Percentiles rank a stretch among this genome's conserved stretches.
These are phyloP conservation scores for Sugiyamaella chiloensis DNA, from an alignment of 805 yeast species.

Conservation along the genomic window DNA sequence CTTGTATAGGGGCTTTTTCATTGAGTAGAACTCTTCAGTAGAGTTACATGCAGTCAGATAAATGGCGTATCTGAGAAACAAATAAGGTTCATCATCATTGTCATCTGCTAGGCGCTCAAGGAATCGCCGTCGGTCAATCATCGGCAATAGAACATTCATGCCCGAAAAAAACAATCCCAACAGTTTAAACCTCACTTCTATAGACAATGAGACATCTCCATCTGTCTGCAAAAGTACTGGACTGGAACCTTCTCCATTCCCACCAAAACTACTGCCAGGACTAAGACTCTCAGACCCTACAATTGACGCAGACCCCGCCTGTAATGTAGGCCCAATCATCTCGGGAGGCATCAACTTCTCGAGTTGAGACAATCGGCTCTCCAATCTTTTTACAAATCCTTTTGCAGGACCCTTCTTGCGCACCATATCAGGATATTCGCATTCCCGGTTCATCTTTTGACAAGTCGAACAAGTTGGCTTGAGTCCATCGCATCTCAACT, in stretches of 20 bases:
- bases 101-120: neutral
- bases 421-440: neutral
- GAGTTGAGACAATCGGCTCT: slow-evolving; percentile 1
- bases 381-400: slow-evolving; percentile 1
- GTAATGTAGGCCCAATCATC: neutral
- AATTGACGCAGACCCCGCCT: neutral
- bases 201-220: neutral
- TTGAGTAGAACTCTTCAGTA: neutral
- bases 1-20: neutral
- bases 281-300: neutral
- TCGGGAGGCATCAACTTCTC: slow-evolving; percentile 1
- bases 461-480: slow-evolving; percentile 1
- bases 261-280: neutral
- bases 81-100: neutral
- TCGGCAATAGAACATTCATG: neutral
- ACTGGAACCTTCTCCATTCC: neutral
- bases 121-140: neutral
- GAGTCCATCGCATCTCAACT: neutral
- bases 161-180: neutral
- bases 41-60: neutral
- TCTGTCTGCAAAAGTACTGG: neutral
- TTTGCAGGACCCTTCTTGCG: slow-evolving; percentile 1
- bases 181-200: neutral
- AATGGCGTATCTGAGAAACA: neutral
- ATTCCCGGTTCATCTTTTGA: neutral